Evolutionary conservation across 257 asterid species (phyloP).

Genomic region (Gentiana macrophylla): DNA sequence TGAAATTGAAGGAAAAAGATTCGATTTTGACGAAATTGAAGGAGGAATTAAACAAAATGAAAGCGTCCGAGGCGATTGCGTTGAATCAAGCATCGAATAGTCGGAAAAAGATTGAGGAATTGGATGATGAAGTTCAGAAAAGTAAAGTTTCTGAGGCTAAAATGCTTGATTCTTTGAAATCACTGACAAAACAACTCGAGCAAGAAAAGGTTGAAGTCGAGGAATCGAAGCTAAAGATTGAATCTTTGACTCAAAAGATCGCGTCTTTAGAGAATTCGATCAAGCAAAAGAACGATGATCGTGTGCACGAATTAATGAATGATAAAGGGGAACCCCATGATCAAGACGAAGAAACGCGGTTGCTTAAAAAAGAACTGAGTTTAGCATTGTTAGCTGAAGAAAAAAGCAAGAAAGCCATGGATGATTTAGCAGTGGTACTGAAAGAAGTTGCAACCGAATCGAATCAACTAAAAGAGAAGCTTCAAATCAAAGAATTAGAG

Average conservation of each 20-base stretch:
- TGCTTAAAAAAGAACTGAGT: conserved; percentile 36
- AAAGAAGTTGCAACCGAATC: conserved; percentile 65
- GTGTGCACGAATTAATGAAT: conserved; percentile 9
- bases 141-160: conserved; percentile 22
- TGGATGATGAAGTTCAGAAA: conserved; percentile 39
- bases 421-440: conserved; percentile 67
- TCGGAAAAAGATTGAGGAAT: conserved; percentile 29
- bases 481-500: conserved; percentile 19
- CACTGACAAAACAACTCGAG: conserved; percentile 34
- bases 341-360: conserved; percentile 33
- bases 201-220: conserved; percentile 34
- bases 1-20: conserved; percentile 27
- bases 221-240: conserved; percentile 40
- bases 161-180: conserved; percentile 29
- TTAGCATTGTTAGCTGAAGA: conserved; percentile 59
- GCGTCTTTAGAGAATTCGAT: conserved; percentile 20
- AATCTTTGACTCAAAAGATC: conserved; percentile 25
- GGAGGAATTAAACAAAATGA: conserved; percentile 30
- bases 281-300: conserved; percentile 6
- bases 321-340: conserved; percentile 22
- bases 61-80: conserved; percentile 15
- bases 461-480: conserved; percentile 40
- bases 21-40: conserved; percentile 20
- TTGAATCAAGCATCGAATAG: conserved; percentile 11
- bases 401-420: conserved; percentile 69